Conservation (phyloP, 2,329 filamentous ascomycete species). For the Fonsecaea monophora region DNA sequence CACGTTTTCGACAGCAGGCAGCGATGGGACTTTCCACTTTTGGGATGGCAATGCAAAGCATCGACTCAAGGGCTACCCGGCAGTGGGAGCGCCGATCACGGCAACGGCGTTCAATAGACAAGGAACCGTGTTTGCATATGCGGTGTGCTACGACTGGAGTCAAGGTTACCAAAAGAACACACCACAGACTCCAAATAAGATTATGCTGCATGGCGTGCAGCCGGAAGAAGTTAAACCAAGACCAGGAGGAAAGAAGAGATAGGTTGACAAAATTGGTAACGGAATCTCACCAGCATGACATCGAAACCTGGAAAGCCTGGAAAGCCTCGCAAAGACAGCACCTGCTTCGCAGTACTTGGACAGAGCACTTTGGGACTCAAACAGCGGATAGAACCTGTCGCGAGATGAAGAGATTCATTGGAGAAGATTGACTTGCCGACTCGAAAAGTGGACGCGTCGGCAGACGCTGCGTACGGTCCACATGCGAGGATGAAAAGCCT, state of each 20-base stretch:
- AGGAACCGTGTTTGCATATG: constrained; percentile 85
- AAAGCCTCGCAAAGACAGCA: neutral
- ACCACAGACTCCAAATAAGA: constrained; percentile 72
- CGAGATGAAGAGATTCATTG: neutral
- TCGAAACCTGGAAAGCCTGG: neutral
- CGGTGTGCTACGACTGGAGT: constrained; percentile 96
- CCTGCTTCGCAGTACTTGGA: neutral
- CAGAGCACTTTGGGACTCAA: neutral
- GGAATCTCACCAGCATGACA: neutral
- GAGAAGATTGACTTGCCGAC: too few species aligned
- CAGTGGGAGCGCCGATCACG: constrained; percentile 84
- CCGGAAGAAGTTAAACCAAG: constrained; percentile 69
- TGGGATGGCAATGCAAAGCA: constrained; percentile 90
- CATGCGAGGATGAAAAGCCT: too few species aligned
- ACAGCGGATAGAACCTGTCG: neutral
- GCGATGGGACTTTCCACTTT: constrained; percentile 84
- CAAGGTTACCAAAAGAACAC: constrained; percentile 91
- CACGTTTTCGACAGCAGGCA: constrained; percentile 96
- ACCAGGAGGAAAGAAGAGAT: constrained; percentile 52
- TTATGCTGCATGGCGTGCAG: constrained; percentile 80
- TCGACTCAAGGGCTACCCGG: constrained; percentile 84
- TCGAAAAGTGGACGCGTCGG: too few species aligned
- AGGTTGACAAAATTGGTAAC: neutral
- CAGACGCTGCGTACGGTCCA: too few species aligned
- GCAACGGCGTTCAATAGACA: constrained; percentile 88